phyloP scores from a whole-genome alignment of 2,329 filamentous ascomycete genomes.

The Diaporthe ilicicola region DNA sequence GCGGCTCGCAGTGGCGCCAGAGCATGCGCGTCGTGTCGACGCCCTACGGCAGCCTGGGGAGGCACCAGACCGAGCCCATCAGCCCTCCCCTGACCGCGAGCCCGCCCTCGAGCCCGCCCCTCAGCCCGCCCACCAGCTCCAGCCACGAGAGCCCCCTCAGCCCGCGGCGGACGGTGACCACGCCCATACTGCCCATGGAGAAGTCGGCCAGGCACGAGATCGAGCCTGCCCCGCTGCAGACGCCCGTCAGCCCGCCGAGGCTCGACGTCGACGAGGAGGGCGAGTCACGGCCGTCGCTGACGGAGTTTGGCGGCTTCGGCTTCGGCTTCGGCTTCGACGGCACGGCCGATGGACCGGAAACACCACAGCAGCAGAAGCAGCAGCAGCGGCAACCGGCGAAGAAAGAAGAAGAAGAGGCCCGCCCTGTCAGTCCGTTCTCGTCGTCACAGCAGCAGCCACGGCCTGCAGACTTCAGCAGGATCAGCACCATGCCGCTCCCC shows the following conservation, averaged over 20 bases:
- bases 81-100: slow-evolving; percentile 32
- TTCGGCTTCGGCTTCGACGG: slow-evolving; percentile 16
- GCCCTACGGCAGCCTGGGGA: slow-evolving; percentile 20
- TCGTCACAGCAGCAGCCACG: neutral
- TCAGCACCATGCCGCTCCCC: slow-evolving; percentile 28
- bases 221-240: neutral
- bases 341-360: neutral
- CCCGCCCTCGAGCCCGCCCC: slow-evolving; percentile 27
- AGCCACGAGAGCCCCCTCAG: slow-evolving; percentile 7
- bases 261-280: neutral
- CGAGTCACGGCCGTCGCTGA: slow-evolving; percentile 16
- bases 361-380: neutral
- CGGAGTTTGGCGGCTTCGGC: slow-evolving; percentile 21
- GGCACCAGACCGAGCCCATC: slow-evolving; percentile 29
- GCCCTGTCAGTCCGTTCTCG: slow-evolving; percentile 20
- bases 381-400: neutral
- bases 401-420: neutral
- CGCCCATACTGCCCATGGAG: slow-evolving; percentile 23
- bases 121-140: slow-evolving; percentile 19
- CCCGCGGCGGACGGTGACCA: slow-evolving; percentile 28
- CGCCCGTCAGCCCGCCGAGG: slow-evolving; percentile 28
- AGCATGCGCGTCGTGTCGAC: slow-evolving; percentile 33
- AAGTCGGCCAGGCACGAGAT: neutral
- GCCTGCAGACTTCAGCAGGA: slow-evolving; percentile 26
- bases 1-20: slow-evolving; percentile 32